Conservation (phyloP, 2,329 filamentous ascomycete genomes). For the Hymenotorrendiella dingleyae region DNA sequence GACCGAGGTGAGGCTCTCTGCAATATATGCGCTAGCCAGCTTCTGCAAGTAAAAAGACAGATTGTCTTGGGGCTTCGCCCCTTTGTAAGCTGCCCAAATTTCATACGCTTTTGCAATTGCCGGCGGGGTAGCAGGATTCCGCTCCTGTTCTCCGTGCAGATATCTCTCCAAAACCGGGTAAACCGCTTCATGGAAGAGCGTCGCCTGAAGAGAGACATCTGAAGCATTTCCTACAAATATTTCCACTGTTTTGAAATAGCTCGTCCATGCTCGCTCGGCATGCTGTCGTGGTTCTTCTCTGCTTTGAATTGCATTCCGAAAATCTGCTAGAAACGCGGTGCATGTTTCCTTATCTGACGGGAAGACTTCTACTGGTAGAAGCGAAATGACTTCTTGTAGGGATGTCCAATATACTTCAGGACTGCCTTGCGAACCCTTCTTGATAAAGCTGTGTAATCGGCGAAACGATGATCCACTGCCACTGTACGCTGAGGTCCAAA, state of each 20-base stretch:
- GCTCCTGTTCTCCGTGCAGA: constrained; percentile 28
- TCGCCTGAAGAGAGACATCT: constrained; percentile 38
- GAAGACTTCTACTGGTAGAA: constrained; percentile 50
- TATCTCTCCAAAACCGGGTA: constrained; percentile 52
- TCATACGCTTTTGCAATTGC: constrained; percentile 39
- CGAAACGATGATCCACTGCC: constrained; percentile 49
- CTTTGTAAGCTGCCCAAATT: constrained; percentile 37
- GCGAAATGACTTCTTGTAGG: constrained; percentile 54
- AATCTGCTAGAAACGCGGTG: constrained; percentile 56
- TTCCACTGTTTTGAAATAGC: constrained; percentile 62
- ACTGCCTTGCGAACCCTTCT: constrained; percentile 79
- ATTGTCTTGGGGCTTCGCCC: constrained; percentile 39
- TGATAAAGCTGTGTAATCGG: constrained; percentile 65
- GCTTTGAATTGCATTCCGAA: constrained; percentile 64
- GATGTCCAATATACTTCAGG: constrained; percentile 66
- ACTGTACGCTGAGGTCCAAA: constrained; percentile 63
- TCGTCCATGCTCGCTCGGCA: constrained; percentile 63
- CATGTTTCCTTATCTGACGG: constrained; percentile 48
- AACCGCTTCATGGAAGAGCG: constrained; percentile 44
- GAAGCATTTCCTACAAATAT: constrained; percentile 44
- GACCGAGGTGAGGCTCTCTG: constrained; percentile 67
- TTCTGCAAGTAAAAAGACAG: constrained; percentile 56
- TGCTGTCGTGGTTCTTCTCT: constrained; percentile 71
- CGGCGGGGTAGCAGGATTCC: constrained; percentile 4
- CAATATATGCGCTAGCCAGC: constrained; percentile 55